phyloP scores from a whole-genome alignment of 257 asterid species.

The Nicotiana attenuata region DNA sequence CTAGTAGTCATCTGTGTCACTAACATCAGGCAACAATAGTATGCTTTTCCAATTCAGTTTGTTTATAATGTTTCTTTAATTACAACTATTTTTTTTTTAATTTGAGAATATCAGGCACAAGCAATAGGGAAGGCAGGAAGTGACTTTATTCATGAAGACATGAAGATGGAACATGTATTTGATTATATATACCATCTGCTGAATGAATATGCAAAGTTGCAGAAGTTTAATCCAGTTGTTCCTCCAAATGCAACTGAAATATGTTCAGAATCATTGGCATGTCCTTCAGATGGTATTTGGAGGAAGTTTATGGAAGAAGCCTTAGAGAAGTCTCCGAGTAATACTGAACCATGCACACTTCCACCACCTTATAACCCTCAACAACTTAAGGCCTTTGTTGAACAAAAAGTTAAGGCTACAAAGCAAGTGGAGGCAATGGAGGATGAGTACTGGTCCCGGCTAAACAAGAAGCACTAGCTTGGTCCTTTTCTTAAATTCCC shows the following conservation, averaged over 20 bases:
- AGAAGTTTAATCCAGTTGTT: constrained; percentile 5
- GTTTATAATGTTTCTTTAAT: background rate
- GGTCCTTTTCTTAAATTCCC: background rate
- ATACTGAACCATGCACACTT: background rate
- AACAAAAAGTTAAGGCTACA: background rate
- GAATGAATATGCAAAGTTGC: constrained; percentile 14
- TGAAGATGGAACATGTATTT: constrained; percentile 7
- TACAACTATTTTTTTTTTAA: background rate
- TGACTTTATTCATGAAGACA: background rate
- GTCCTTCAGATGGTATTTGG: background rate
- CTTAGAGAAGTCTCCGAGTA: background rate
- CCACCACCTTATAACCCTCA: constrained; percentile 12
- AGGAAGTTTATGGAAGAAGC: constrained; percentile 10
- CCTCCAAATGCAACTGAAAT: constrained; percentile 13
- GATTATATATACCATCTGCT: constrained; percentile 11
- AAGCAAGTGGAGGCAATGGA: constrained; percentile 10
- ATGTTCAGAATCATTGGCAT: constrained; percentile 12
- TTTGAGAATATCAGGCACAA: background rate
- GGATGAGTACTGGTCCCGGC: background rate
- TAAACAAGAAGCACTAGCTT: background rate
- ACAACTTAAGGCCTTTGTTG: constrained; percentile 3
- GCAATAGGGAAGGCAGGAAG: constrained; percentile 9
- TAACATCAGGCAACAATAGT: too few species aligned
- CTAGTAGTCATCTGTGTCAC: too few species aligned
- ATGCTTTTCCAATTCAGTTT: background rate